These are phyloP conservation scores for Pythium guiyangense DNA, from an alignment of 352 stramenopile genomes.

Conservation along the genomic window DNA sequence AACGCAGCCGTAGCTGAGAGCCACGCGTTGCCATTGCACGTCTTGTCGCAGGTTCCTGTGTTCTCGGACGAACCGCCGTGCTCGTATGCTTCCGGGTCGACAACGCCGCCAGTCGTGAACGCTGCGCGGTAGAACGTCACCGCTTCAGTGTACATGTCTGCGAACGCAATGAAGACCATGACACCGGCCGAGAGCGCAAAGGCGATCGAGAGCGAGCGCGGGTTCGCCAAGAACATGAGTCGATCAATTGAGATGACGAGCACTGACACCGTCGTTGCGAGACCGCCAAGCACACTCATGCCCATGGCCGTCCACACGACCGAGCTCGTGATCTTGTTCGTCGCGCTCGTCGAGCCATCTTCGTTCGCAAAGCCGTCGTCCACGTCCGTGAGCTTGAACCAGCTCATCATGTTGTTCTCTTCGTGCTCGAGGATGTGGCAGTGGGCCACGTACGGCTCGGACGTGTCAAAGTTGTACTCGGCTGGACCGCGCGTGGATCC, in stretches of 20 bases:
- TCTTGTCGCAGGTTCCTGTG: constrained; percentile 50
- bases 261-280: constrained; percentile 61
- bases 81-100: constrained; percentile 65
- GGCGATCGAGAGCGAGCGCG: constrained; percentile 48
- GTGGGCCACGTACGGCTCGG: constrained; percentile 67
- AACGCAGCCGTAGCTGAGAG: constrained; percentile 53
- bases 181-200: constrained; percentile 70
- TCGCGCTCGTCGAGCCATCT: constrained; percentile 30
- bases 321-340: constrained; percentile 29
- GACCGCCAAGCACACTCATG: constrained; percentile 63
- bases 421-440: constrained; percentile 78
- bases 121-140: constrained; percentile 50
- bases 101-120: constrained; percentile 45
- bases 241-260: constrained; percentile 61
- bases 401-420: too few species aligned
- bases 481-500: constrained; percentile 34
- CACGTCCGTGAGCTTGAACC: constrained; percentile 46
- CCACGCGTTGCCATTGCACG: constrained; percentile 53
- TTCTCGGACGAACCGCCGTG: constrained; percentile 28
- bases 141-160: constrained; percentile 54
- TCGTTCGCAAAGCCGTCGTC: constrained; percentile 44
- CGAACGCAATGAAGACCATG: constrained; percentile 77
- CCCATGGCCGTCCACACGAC: constrained; percentile 63
- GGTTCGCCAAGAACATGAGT: constrained; percentile 59
- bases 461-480: constrained; percentile 71